These are phyloP conservation scores for Fomes fomentarius DNA, from an alignment of 1,284 basidiomycete genomes.

Conservation along the genomic window DNA sequence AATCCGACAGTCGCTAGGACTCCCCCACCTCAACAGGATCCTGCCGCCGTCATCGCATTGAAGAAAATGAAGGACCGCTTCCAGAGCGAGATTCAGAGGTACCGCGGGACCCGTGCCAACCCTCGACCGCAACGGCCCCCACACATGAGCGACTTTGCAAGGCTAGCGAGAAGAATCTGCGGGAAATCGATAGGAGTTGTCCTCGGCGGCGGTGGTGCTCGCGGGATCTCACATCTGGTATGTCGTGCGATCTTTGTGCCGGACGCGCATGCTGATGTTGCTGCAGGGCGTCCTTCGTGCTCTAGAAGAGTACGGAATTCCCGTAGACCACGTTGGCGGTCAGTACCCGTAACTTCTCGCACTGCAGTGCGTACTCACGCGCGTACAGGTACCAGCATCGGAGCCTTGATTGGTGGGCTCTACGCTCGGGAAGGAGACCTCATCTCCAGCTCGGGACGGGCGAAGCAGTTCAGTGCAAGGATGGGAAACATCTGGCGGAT, in stretches of 20 bases:
- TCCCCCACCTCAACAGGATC: constrained; percentile 67
- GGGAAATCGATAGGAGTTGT: constrained; percentile 95
- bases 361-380: background rate
- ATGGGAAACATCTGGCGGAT: constrained; percentile 97
- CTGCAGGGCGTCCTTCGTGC: constrained; percentile 85
- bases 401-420: constrained; percentile 92
- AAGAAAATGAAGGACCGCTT: constrained; percentile 92
- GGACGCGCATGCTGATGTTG: constrained; percentile 5
- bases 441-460: constrained; percentile 82
- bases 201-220: constrained; percentile 93
- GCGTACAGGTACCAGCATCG: constrained; percentile 81
- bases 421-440: constrained; percentile 95
- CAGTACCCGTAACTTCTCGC: constrained; percentile 22
- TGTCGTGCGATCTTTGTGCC: constrained; percentile 22
- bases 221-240: constrained; percentile 93
- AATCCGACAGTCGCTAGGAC: constrained; percentile 67
- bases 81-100: constrained; percentile 87
- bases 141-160: constrained; percentile 90
- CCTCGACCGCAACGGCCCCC: constrained; percentile 75
- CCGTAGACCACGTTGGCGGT: constrained; percentile 90
- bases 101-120: constrained; percentile 72
- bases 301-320: constrained; percentile 89
- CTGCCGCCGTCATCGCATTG: constrained; percentile 87
- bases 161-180: constrained; percentile 89
- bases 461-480: constrained; percentile 89